Evolutionary conservation across 2,329 filamentous ascomycete species (phyloP), one percentile per base, ranked within the genome.

Genomic region (Aaosphaeria arxii): DNA sequence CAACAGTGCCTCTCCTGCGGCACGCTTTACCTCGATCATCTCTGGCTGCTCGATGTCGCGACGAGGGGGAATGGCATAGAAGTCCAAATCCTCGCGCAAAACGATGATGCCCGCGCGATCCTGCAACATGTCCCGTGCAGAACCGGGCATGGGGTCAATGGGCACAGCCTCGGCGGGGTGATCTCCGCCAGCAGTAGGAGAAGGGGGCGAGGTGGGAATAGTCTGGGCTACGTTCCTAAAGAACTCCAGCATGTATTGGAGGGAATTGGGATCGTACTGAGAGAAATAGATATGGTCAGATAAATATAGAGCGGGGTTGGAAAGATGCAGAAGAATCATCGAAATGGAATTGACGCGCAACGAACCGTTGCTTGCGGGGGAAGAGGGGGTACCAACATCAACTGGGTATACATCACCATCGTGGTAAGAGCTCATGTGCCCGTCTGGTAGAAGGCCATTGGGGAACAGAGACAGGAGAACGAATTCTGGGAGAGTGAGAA

Each of bases 241-340:
- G 74, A 99, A 99, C 63, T 96, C 92, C 56, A 99, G 83, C 94
- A 99, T 99, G 76, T 97, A 99, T 74, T 97, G 91, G 47, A 99
- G 83, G 42, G 92, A 97, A 45, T 86, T 86, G 28, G 94, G 92
- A 72, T 99, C 94, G 75, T 97, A 99, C 94, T 99, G 75, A 60
- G 73, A 74, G 59, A 51, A 61, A 71, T 75, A 79, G 49, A 74
- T 66, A 63, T 74, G 74, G 77, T 81, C 77, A 80, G 77, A 80
- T 76, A 78, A 70, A 61, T 78, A 77, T 75, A 78, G 69, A 71
- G 64, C 59, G 56, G 66, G 62, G 54, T 77, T 76, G 56, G 64
- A 69, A 50, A 77, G 69, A 52, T 66, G 63, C 50, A 56, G 70
- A 47, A 70, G 51, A 32, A 76, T 71, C 47, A 70, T 69, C 50